These are phyloP conservation scores for Mucor saturninus DNA, from an alignment of 371 early-diverging fungal species.

Conservation along the genomic window DNA sequence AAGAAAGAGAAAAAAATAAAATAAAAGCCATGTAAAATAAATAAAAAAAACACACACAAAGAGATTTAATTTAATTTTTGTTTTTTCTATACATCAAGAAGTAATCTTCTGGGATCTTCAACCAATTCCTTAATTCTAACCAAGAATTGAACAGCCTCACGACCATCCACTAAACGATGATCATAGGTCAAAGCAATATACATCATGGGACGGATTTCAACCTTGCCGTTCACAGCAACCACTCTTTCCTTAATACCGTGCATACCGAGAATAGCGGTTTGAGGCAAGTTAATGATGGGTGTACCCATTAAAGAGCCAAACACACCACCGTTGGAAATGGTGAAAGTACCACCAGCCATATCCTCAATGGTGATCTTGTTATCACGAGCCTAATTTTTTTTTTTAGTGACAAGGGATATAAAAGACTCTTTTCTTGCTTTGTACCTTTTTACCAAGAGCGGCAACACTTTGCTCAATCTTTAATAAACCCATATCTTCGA, in stretches of 20 bases:
- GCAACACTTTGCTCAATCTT: conserved; percentile 93
- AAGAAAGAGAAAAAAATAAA: not conserved
- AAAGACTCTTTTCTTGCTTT: not conserved
- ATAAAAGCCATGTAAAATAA: not conserved
- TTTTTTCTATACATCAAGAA: conserved; percentile 75
- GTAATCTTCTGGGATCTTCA: conserved; percentile 93
- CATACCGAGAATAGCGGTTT: conserved; percentile 97
- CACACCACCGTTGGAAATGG: conserved; percentile 98
- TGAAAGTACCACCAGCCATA: conserved; percentile 97
- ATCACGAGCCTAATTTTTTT: conserved; percentile 79
- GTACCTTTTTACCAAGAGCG: conserved; percentile 82
- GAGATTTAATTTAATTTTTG: not conserved
- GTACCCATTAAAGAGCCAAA: conserved; percentile 97
- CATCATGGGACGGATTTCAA: conserved; percentile 98
- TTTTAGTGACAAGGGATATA: not conserved
- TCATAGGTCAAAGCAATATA: conserved; percentile 97
- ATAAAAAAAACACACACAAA: not conserved
- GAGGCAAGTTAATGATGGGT: conserved; percentile 97
- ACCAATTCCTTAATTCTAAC: conserved; percentile 94
- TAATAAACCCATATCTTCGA: conserved; percentile 82
- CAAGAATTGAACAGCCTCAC: conserved; percentile 98
- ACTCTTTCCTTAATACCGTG: conserved; percentile 97
- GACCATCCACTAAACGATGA: conserved; percentile 97
- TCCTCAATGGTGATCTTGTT: conserved; percentile 96
- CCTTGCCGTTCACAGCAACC: conserved; percentile 92